Evolutionary conservation across 345 rosid genomes (phyloP).

Genomic region (Ceriops tagal): DNA sequence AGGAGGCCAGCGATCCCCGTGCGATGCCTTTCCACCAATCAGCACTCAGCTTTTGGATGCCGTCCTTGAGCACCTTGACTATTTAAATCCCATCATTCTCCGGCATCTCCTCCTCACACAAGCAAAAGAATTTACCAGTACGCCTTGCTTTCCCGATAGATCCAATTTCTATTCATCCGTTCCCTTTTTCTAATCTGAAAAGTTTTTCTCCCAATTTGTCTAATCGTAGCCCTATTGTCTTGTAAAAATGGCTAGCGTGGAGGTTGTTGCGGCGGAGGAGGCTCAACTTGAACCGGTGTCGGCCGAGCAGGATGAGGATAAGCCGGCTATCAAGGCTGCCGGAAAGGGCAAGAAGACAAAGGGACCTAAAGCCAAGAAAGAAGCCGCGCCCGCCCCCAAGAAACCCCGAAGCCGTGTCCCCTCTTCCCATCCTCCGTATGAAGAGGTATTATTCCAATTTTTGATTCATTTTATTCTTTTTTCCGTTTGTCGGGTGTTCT

Average conservation of each 20-base stretch:
- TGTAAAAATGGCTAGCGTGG: constrained; percentile 41
- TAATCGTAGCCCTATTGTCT: not conserved
- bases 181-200: not conserved
- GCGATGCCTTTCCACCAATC: constrained; percentile 41
- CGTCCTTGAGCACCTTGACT: constrained; percentile 37
- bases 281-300: constrained; percentile 20
- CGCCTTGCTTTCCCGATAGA: not conserved
- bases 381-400: constrained; percentile 21
- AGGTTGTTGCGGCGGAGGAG: not conserved
- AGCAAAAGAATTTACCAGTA: not conserved
- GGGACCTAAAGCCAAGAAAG: constrained; percentile 48
- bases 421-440: constrained; percentile 63
- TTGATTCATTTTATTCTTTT: not conserved
- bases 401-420: constrained; percentile 28
- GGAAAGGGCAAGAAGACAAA: constrained; percentile 41
- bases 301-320: not conserved
- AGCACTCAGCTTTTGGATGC: constrained; percentile 35
- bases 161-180: constrained; percentile 1
- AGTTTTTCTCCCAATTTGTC: not conserved
- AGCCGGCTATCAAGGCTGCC: constrained; percentile 27
- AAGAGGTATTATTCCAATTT: constrained; percentile 38
- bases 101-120: not conserved
- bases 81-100: constrained; percentile 46
- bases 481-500: not conserved
- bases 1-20: constrained; percentile 46